Percentiles rank a stretch among this genome's conserved stretches.
Conservation (phyloP, 1,284 basidiomycete genomes). For the Melanopsichium pennsylvanicum region DNA sequence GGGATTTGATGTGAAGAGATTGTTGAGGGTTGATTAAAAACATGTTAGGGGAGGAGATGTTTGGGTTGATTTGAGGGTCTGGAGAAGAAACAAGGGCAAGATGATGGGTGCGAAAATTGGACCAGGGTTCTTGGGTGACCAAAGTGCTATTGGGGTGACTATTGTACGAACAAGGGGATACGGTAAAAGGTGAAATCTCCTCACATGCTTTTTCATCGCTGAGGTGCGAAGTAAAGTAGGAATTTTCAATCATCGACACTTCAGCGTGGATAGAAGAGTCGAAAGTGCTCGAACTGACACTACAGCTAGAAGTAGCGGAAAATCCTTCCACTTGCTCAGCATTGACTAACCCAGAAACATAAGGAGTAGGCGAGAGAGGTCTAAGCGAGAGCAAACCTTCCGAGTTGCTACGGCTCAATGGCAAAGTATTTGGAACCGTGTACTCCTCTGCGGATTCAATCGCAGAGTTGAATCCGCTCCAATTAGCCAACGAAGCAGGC, state of each 20-base stretch:
- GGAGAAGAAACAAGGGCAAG: conserved; percentile 22
- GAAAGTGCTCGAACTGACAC: conserved; percentile 30
- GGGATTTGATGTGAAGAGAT: too few relatives aligned
- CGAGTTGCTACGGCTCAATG: conserved; percentile 24
- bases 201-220: conserved; percentile 5
- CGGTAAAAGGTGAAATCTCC: conserved; percentile 16
- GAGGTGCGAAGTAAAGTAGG: conserved; percentile 13
- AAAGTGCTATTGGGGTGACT: conserved; percentile 17
- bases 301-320: conserved; percentile 19
- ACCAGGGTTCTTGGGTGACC: conserved; percentile 16
- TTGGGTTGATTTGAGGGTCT: conserved; percentile 24
- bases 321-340: conserved; percentile 9
- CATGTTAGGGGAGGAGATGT: conserved; percentile 19
- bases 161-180: conserved; percentile 9
- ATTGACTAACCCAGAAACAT: conserved; percentile 7
- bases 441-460: too few relatives aligned
- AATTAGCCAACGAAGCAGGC: conserved; percentile 18
- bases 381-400: conserved; percentile 22
- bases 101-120: neutral
- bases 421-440: conserved; percentile 2
- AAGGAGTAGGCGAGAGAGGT: conserved; percentile 20
- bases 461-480: conserved; percentile 18
- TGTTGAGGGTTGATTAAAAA: too few relatives aligned
- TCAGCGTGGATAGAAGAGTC: conserved; percentile 15
- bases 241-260: conserved; percentile 8